These are phyloP conservation scores for Wickerhamomyces ciferrii DNA, from an alignment of 805 yeast species.

Conservation along the genomic window DNA sequence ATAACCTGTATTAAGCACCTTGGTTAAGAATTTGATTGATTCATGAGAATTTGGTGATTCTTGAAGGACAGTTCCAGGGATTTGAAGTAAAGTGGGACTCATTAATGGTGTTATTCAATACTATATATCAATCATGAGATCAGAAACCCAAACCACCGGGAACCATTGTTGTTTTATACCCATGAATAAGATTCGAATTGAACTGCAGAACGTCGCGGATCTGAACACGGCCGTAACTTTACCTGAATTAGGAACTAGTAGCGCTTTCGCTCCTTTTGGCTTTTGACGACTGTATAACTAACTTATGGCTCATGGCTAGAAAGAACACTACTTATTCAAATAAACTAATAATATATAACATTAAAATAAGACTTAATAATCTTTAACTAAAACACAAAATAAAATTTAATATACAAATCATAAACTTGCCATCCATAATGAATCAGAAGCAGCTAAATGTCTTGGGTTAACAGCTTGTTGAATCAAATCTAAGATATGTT, in stretches of 20 bases:
- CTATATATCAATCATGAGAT: too few species aligned
- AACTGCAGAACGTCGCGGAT: too few species aligned
- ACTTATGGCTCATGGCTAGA: too few species aligned
- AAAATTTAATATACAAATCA: conserved; percentile 5
- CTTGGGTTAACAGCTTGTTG: conserved; percentile 95
- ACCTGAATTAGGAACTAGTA: too few species aligned
- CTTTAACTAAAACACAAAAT: not conserved
- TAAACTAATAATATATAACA: not conserved
- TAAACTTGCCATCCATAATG: conserved; percentile 93
- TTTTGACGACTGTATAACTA: too few species aligned
- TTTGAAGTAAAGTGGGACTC: not conserved
- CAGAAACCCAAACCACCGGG: too few species aligned
- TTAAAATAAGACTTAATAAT: too few species aligned
- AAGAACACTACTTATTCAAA: too few species aligned
- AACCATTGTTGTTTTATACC: too few species aligned
- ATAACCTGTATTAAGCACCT: conserved; percentile 14
- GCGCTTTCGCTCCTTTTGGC: too few species aligned
- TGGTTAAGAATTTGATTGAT: conserved; percentile 9
- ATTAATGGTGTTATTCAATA: not conserved
- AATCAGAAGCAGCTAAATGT: conserved; percentile 85
- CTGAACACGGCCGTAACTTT: too few species aligned
- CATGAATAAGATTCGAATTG: too few species aligned
- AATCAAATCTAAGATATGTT: conserved; percentile 82
- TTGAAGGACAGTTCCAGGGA: not conserved
- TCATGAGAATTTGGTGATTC: not conserved